phyloP scores from a whole-genome alignment of 2,329 filamentous ascomycete species.

The Alternaria arborescens region DNA sequence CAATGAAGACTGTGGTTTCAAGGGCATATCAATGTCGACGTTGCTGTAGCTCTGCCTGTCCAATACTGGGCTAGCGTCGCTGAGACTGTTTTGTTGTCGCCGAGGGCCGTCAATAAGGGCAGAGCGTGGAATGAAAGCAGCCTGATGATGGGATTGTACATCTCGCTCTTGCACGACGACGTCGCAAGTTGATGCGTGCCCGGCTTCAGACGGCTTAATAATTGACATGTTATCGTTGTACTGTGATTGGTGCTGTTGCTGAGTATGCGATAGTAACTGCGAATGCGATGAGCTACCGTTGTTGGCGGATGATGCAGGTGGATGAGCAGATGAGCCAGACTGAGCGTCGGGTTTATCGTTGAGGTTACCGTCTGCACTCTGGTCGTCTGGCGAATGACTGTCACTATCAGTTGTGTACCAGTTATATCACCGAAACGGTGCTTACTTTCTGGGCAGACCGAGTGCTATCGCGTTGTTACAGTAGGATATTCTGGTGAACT shows the following conservation, averaged over 20 bases:
- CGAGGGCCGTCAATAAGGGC: conserved; percentile 18
- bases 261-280: conserved; percentile 28
- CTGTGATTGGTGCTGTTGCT: conserved; percentile 26
- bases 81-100: background rate
- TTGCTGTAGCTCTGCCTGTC: conserved; percentile 23
- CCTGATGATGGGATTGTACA: conserved; percentile 8
- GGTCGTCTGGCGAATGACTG: conserved; percentile 23
- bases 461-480: conserved; percentile 42
- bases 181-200: conserved; percentile 13
- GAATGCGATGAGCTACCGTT: conserved; percentile 24
- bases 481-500: conserved; percentile 41
- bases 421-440: background rate
- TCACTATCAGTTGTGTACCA: conserved; percentile 23
- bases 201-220: conserved; percentile 24
- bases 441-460: conserved; percentile 30
- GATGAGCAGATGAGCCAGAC: conserved; percentile 15
- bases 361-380: conserved; percentile 16
- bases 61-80: conserved; percentile 19
- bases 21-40: conserved; percentile 36
- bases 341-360: conserved; percentile 5
- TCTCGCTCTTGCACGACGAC: conserved; percentile 3
- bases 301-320: conserved; percentile 20
- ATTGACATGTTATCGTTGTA: conserved; percentile 39
- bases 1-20: conserved; percentile 28
- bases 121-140: conserved; percentile 34